phyloP scores from a whole-genome alignment of 352 stramenopile genomes.

The Phytophthora syringae region DNA sequence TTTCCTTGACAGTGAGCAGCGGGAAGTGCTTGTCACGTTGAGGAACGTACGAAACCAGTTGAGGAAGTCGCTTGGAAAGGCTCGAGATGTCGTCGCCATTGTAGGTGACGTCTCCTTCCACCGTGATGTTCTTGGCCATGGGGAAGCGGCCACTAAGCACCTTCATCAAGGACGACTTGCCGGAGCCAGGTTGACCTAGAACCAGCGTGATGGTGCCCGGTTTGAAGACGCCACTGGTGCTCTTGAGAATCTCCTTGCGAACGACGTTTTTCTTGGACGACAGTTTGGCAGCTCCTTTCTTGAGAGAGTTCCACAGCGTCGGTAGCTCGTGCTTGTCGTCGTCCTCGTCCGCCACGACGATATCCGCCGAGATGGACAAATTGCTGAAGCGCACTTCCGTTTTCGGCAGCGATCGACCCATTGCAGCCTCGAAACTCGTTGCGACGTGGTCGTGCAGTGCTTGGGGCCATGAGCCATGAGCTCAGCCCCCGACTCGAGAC shows the following conservation, averaged over 20 bases:
- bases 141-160: constrained; percentile 44
- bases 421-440: constrained; percentile 35
- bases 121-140: constrained; percentile 28
- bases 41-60: constrained; percentile 45
- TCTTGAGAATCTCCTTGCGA: constrained; percentile 56
- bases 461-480: constrained; percentile 40
- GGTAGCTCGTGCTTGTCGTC: constrained; percentile 35
- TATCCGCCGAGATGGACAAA: constrained; percentile 33
- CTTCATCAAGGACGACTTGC: constrained; percentile 44
- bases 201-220: constrained; percentile 47
- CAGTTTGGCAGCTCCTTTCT: constrained; percentile 27
- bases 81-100: constrained; percentile 39
- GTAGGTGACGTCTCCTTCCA: constrained; percentile 48
- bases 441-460: constrained; percentile 42
- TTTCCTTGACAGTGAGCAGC: too few species aligned
- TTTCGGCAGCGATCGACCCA: constrained; percentile 43
- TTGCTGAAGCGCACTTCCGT: constrained; percentile 46
- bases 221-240: constrained; percentile 50
- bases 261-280: constrained; percentile 46
- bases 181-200: constrained; percentile 34
- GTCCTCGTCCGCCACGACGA: constrained; percentile 32
- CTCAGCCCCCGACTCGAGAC: constrained; percentile 26
- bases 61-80: constrained; percentile 36
- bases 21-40: constrained; percentile 92
- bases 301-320: constrained; percentile 49